phyloP scores from a whole-genome alignment of 2,329 filamentous ascomycete species.

The Beauveria caledonica region DNA sequence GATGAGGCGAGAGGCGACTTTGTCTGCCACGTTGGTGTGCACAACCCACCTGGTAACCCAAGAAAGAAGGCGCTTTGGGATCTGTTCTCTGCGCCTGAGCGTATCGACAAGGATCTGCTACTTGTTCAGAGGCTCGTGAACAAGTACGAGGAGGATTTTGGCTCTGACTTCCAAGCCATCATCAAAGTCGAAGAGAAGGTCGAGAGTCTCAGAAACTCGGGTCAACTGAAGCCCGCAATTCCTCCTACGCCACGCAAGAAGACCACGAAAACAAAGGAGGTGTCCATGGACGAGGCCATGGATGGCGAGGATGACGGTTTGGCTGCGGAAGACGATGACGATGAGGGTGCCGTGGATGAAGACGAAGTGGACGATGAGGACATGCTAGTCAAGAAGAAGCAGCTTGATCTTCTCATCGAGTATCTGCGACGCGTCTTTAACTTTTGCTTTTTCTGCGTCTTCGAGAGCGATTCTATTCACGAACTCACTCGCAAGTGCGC shows the following conservation, averaged over 20 bases:
- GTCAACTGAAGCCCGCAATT: conserved; percentile 62
- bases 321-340: conserved; percentile 79
- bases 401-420: conserved; percentile 89
- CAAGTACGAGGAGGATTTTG: conserved; percentile 80
- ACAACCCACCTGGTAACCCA: conserved; percentile 77
- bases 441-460: conserved; percentile 99
- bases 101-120: conserved; percentile 81
- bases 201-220: conserved; percentile 67
- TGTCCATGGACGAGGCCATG: conserved; percentile 53
- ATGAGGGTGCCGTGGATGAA: conserved; percentile 68
- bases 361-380: conserved; percentile 88
- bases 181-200: conserved; percentile 80
- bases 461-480: conserved; percentile 94
- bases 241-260: conserved; percentile 50
- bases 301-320: conserved; percentile 61
- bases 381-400: conserved; percentile 87
- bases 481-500: conserved; percentile 94
- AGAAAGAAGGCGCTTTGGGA: conserved; percentile 97
- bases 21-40: conserved; percentile 92
- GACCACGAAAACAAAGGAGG: conserved; percentile 50
- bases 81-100: conserved; percentile 86
- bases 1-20: conserved; percentile 93
- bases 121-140: conserved; percentile 74
- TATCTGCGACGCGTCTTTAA: conserved; percentile 95
- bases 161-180: conserved; percentile 66